A percentile compares a stretch with the other conserved stretches of the same genome.
Conservation (phyloP, 176 grass and related monocot species). For the Oryza longistaminata region DNA sequence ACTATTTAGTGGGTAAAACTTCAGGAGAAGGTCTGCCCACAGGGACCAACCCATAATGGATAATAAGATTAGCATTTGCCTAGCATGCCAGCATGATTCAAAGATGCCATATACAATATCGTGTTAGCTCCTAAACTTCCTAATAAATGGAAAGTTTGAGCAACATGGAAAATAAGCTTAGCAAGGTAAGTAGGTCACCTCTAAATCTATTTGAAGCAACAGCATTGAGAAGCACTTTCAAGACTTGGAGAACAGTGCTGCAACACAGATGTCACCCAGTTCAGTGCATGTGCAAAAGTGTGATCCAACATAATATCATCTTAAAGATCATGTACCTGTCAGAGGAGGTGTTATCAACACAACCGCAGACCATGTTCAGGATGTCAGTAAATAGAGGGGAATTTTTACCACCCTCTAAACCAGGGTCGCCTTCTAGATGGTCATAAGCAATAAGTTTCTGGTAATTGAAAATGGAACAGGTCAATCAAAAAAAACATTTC, state of each 20-base stretch:
- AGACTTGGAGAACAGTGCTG: slow-evolving; percentile 96
- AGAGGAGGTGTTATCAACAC: slow-evolving; percentile 91
- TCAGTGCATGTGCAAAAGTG: slow-evolving; percentile 40
- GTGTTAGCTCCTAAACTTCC: slow-evolving; percentile 1
- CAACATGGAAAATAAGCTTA: slow-evolving; percentile 16
- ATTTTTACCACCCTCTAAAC: slow-evolving; percentile 93
- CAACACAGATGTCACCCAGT: slow-evolving; percentile 35
- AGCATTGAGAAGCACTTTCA: slow-evolving; percentile 98
- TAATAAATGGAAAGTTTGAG: slow-evolving; percentile 13
- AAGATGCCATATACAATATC: slow-evolving; percentile 3
- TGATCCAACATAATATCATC: slow-evolving; percentile 13
- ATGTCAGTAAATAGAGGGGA: slow-evolving; percentile 84
- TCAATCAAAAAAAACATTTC: slow-evolving; percentile 34
- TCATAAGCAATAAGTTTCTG: slow-evolving; percentile 99
- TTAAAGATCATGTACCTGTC: slow-evolving; percentile 73
- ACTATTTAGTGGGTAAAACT: not conserved
- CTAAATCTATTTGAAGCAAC: slow-evolving; percentile 98
- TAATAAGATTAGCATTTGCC: not conserved
- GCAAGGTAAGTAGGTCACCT: slow-evolving; percentile 52
- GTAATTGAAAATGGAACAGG: slow-evolving; percentile 47
- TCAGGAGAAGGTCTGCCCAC: not conserved
- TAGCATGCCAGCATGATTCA: slow-evolving; percentile 12
- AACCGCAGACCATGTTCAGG: slow-evolving; percentile 83
- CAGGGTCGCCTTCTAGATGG: slow-evolving; percentile 99
- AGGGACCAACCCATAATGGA: not conserved